A percentile compares a stretch with the other conserved stretches of the same genome.
These are phyloP conservation scores for Diaporthe aspalathi DNA, from an alignment of 2,329 filamentous ascomycete species.

Conservation along the genomic window DNA sequence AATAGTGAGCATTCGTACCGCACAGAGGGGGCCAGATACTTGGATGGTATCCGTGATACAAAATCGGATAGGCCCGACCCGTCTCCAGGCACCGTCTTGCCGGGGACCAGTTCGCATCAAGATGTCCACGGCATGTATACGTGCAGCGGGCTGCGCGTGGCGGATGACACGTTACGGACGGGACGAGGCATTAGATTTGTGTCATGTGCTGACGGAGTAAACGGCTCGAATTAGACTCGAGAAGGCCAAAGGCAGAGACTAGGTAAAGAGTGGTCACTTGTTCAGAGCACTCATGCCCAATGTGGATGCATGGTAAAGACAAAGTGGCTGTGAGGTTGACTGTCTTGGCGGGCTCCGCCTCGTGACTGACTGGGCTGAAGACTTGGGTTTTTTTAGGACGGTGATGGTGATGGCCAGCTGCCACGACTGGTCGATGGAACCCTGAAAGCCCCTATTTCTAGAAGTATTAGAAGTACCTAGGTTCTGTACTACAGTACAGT, in stretches of 20 bases:
- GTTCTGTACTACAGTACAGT: not conserved
- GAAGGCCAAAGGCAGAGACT: too few relatives aligned
- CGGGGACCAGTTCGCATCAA: not conserved
- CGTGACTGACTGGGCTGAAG: not conserved
- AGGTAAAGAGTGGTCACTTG: too few relatives aligned
- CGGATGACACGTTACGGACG: not conserved
- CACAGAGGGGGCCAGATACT: not conserved
- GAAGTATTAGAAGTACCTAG: too few relatives aligned
- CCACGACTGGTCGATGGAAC: not conserved
- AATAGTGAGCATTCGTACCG: not conserved
- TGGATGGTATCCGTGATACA: not conserved
- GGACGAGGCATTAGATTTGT: not conserved
- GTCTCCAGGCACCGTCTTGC: not conserved
- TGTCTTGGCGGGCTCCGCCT: conserved; percentile 9
- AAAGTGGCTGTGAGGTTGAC: not conserved
- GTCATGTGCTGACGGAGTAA: too few relatives aligned
- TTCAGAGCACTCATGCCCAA: too few relatives aligned
- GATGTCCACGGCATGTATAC: not conserved
- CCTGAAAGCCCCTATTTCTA: conserved; percentile 6
- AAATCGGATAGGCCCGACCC: conserved; percentile 19
- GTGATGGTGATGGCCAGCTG: not conserved
- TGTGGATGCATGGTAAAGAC: too few relatives aligned
- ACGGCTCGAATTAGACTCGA: too few relatives aligned
- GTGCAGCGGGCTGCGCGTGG: not conserved
- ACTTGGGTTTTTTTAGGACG: not conserved